These are phyloP conservation scores for Saitozyma podzolica DNA, from an alignment of 768 basidiomycete genomes.

Conservation along the genomic window DNA sequence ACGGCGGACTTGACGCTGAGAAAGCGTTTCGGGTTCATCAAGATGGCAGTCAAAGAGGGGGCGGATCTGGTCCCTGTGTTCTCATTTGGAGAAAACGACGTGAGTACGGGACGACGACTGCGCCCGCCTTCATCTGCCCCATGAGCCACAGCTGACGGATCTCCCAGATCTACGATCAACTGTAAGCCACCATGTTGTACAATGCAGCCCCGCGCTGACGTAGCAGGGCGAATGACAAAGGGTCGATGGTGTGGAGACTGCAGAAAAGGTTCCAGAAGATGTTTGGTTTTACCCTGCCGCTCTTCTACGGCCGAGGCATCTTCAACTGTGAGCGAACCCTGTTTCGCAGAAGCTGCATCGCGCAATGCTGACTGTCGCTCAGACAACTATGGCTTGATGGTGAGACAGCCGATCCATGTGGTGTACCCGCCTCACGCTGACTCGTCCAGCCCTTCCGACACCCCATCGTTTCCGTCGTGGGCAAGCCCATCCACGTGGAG, in stretches of 20 bases:
- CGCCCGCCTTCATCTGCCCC: no score
- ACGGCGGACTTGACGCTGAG: slow-evolving; percentile 69
- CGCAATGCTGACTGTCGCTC: neutral
- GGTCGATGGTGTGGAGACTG: slow-evolving; percentile 77
- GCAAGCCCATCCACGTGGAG: slow-evolving; percentile 77
- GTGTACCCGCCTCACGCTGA: slow-evolving; percentile 3
- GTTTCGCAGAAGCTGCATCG: no score
- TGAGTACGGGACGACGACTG: slow-evolving; percentile 53
- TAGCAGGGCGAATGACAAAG: slow-evolving; percentile 71
- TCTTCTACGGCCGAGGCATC: slow-evolving; percentile 95
- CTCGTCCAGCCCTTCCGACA: slow-evolving; percentile 73
- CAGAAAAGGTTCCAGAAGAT: slow-evolving; percentile 88
- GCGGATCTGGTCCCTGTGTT: slow-evolving; percentile 97
- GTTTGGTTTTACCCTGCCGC: slow-evolving; percentile 92
- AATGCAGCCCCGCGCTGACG: neutral
- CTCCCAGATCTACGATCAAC: slow-evolving; percentile 86
- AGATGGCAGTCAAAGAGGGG: slow-evolving; percentile 56
- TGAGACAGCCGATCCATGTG: slow-evolving; percentile 9
- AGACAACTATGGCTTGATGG: slow-evolving; percentile 91
- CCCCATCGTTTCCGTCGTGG: slow-evolving; percentile 94
- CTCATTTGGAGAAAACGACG: slow-evolving; percentile 98
- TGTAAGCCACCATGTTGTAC: slow-evolving; percentile 56
- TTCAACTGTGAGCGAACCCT: slow-evolving; percentile 71
- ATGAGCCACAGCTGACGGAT: neutral
- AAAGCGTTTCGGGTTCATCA: slow-evolving; percentile 86